Percentiles rank a stretch among this genome's conserved stretches.
Conservation (phyloP, 108 stramenopile species). For the Heterococcus sp. region DNA sequence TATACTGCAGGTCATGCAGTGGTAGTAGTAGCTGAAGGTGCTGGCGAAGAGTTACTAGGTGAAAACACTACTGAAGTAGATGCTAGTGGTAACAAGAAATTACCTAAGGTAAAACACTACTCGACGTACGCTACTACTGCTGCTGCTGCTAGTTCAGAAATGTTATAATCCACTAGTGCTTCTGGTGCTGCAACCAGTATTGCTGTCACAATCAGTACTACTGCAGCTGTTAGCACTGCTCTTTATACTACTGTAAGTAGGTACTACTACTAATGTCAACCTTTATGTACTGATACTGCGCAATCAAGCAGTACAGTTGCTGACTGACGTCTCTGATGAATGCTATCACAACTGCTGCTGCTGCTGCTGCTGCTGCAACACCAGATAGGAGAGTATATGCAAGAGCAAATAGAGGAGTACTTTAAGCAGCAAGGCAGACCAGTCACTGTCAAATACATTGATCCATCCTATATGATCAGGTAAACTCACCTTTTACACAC, state of each 20-base stretch:
- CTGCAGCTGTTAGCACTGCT: no score
- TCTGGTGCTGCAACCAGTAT: no score
- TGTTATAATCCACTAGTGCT: no score
- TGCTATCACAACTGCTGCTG: no score
- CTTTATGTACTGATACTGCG: no score
- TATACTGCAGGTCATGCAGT: conserved; percentile 97
- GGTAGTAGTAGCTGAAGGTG: conserved; percentile 96
- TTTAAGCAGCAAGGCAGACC: conserved; percentile 63
- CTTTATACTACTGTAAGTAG: no score
- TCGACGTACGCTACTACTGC: not conserved
- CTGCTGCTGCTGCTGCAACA: no score
- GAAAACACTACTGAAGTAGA: conserved; percentile 77
- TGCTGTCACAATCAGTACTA: no score
- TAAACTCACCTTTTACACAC: not conserved
- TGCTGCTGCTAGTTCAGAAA: not conserved
- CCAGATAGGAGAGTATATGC: conserved; percentile 83
- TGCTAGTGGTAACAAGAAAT: conserved; percentile 85
- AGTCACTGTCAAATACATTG: conserved; percentile 85
- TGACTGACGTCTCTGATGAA: no score
- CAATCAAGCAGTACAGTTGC: no score
- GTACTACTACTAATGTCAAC: no score
- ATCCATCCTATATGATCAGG: conserved; percentile 84
- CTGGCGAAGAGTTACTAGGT: conserved; percentile 89
- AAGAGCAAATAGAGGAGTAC: conserved; percentile 66
- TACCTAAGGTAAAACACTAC: conserved; percentile 52